Evolutionary conservation across 768 basidiomycete species (phyloP).

Genomic region (Leccinum truebloodii): DNA sequence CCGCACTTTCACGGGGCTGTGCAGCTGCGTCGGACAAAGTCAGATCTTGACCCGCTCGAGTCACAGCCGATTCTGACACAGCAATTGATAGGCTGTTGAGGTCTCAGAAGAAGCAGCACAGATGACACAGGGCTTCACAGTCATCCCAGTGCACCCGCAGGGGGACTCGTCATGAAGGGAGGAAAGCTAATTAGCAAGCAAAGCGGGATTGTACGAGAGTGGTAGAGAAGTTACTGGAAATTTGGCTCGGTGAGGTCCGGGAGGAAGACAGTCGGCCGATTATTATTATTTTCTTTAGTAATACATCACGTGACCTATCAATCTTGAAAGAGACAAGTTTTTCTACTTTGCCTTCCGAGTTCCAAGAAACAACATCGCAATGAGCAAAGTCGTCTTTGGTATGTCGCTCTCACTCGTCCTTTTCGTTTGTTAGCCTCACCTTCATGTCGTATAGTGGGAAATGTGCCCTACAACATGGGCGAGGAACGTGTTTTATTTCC

Average conservation of each 20-base stretch:
- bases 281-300: background rate
- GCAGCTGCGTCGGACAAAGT: no score
- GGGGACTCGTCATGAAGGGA: background rate
- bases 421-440: slow-evolving; percentile 1
- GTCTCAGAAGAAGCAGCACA: background rate
- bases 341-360: background rate
- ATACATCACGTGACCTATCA: background rate
- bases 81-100: background rate
- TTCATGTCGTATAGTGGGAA: slow-evolving; percentile 56
- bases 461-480: slow-evolving; percentile 89
- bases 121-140: background rate
- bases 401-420: slow-evolving; percentile 21
- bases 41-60: no score
- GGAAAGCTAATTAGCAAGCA: background rate
- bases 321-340: background rate
- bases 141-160: background rate
- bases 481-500: slow-evolving; percentile 45
- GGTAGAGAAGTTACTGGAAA: slow-evolving; percentile 7
- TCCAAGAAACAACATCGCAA: slow-evolving; percentile 18
- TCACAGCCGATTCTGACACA: background rate
- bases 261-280: slow-evolving; percentile 1
- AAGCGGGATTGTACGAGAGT: background rate
- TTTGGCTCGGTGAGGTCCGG: background rate
- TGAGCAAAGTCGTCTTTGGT: slow-evolving; percentile 81
- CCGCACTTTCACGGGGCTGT: no score